Evolutionary conservation across 352 stramenopile species (phyloP), one percentile per base, ranked within the genome.

Genomic region (Thraustochytrium sp.): DNA sequence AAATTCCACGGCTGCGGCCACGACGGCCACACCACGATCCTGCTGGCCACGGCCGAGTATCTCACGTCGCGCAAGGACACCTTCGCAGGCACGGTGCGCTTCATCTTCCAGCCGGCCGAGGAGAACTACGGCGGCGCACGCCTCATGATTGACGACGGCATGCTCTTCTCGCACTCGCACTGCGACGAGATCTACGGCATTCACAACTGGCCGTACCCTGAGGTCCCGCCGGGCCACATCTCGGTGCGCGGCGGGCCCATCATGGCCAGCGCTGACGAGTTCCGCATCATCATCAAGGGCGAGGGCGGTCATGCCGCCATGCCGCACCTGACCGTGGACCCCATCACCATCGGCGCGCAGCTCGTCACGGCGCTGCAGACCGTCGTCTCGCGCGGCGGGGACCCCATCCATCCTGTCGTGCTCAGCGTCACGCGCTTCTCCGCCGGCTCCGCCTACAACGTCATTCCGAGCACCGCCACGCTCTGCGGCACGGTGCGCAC

Each of bases 31-130:
- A 97, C 96, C 87, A 92, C 91, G 8, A 97, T 97, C 87, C 88
- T 98, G 1, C 85, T 98, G 18, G 94, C 94, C n/a, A 90, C 97
- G 31, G 90, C 91, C 9, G 90, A 89, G 21, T 82, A 96, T 63
- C 84, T 96, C 2, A 88, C 93, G 3, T 87, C 88, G 26, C 89
- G 90, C 38, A 87, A 91, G 2, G 90, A 94, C 73, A 83, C 90
- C 73, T 84, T 96, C n/a, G 83, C 86, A 2, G 90, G 90, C 54
- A 91, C 88, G 0, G 90, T 98, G 18, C 92, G 93, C 40, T 91
- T 98, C 31, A 89, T 98, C 42, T 98, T 98, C 85, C 95, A 98
- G 87, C 95, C 95, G n/a, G 95, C 95, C 0, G 95, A 98, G 85
- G 91, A 95, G 86, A 94, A 96, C 82, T 93, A 91, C 36, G 94